Percentiles rank a stretch among this genome's conserved stretches.
These are phyloP conservation scores for Fraxinus xanthoxyloides DNA, from an alignment of 305 asterid genomes.

Conservation along the genomic window DNA sequence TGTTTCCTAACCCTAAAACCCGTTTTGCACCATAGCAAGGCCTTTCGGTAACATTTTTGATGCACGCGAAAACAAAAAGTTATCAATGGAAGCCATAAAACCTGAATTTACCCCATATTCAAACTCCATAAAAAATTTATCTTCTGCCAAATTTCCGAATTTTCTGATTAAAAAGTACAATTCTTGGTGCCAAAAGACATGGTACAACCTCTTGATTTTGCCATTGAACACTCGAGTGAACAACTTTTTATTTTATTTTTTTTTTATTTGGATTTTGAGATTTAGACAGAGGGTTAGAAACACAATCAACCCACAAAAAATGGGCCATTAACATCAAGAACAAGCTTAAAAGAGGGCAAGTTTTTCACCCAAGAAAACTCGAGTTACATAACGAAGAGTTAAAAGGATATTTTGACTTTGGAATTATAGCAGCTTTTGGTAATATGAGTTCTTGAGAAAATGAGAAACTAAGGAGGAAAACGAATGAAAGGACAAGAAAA, in stretches of 20 bases:
- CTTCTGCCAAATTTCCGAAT: constrained; percentile 63
- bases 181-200: constrained; percentile 29
- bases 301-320: constrained; percentile 52
- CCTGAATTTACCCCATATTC: constrained; percentile 42
- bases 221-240: constrained; percentile 74
- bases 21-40: constrained; percentile 54
- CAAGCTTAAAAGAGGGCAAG: constrained; percentile 40
- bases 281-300: not conserved
- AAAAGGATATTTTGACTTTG: constrained; percentile 45
- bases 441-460: constrained; percentile 49
- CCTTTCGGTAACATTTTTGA: constrained; percentile 46
- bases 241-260: constrained; percentile 17
- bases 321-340: constrained; percentile 55
- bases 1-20: constrained; percentile 57
- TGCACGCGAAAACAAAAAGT: constrained; percentile 55
- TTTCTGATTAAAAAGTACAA: constrained; percentile 47
- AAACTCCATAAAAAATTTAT: constrained; percentile 35
- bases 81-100: constrained; percentile 40
- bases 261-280: constrained; percentile 32
- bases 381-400: constrained; percentile 56
- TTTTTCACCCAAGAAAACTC: constrained; percentile 37
- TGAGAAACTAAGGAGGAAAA: constrained; percentile 22
- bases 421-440: constrained; percentile 59
- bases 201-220: constrained; percentile 31
- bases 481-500: constrained; percentile 21